Evolutionary conservation across 495 filamentous ascomycete species (phyloP).

Genomic region (Rostrohypoxylon terebratum): DNA sequence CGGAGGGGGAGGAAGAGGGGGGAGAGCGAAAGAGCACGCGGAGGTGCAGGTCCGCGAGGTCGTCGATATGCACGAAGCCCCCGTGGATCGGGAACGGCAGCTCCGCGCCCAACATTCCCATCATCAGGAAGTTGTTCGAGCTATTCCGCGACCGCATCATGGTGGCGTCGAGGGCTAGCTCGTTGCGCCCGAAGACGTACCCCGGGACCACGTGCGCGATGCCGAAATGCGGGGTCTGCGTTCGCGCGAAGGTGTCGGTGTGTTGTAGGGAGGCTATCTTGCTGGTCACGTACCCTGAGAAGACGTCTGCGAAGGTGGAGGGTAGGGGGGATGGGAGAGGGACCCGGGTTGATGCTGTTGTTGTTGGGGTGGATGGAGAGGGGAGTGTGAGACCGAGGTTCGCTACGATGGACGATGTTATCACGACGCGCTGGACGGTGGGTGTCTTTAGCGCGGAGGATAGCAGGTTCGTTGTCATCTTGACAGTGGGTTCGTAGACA

Average conservation of each 20-base stretch:
- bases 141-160: constrained; percentile 43
- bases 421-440: constrained; percentile 50
- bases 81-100: constrained; percentile 42
- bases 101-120: constrained; percentile 31
- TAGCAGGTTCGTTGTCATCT: constrained; percentile 45
- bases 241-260: constrained; percentile 50
- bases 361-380: constrained; percentile 5
- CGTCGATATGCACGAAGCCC: constrained; percentile 52
- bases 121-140: constrained; percentile 45
- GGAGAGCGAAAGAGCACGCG: constrained; percentile 45
- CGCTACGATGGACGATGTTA: constrained; percentile 50
- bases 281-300: constrained; percentile 52
- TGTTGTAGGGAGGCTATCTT: constrained; percentile 53
- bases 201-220: constrained; percentile 56
- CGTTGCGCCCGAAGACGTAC: constrained; percentile 55
- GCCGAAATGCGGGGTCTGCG: constrained; percentile 52
- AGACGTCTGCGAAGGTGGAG: constrained; percentile 22
- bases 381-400: constrained; percentile 35
- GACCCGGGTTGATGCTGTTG: constrained; percentile 36
- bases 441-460: constrained; percentile 47
- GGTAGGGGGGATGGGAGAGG: constrained; percentile 30
- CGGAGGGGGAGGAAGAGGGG: too few relatives aligned
- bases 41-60: constrained; percentile 56
- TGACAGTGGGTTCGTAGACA: constrained; percentile 49
- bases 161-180: constrained; percentile 48